A percentile compares a stretch with the other conserved stretches of the same genome.
These are phyloP conservation scores for Zea luxurians DNA, from an alignment of 176 grass and related monocot genomes.

Conservation along the genomic window DNA sequence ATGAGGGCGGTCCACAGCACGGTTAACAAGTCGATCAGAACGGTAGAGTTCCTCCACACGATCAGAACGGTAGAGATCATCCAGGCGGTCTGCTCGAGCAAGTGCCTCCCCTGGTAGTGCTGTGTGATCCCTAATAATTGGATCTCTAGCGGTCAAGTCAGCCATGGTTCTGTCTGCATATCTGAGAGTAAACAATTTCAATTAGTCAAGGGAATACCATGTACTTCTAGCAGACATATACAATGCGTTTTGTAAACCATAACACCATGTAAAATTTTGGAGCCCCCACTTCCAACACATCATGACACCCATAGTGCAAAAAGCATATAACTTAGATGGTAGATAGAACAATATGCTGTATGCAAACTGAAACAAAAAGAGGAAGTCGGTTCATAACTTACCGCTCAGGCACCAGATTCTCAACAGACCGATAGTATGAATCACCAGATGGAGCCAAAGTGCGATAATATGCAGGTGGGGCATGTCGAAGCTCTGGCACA, in stretches of 20 bases:
- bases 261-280: constrained; percentile 20
- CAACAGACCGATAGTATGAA: constrained; percentile 44
- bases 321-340: background rate
- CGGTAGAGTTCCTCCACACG: constrained; percentile 32
- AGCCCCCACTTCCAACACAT: background rate
- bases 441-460: constrained; percentile 47
- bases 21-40: constrained; percentile 25
- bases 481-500: constrained; percentile 53
- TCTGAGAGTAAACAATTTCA: constrained; percentile 45
- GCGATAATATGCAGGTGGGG: constrained; percentile 35
- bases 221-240: constrained; percentile 15
- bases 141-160: constrained; percentile 29
- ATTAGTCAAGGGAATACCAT: background rate
- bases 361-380: constrained; percentile 30
- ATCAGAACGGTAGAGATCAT: constrained; percentile 29
- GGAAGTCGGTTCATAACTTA: constrained; percentile 27
- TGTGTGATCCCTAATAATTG: constrained; percentile 46
- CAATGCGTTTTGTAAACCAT: constrained; percentile 13
- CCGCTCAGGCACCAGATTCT: constrained; percentile 42
- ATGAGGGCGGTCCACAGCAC: constrained; percentile 23
- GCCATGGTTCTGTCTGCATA: constrained; percentile 40
- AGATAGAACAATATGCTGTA: background rate
- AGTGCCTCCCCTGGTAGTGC: constrained; percentile 23
- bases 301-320: background rate
- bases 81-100: constrained; percentile 32